These are phyloP conservation scores for Pichia cabralensis DNA, from an alignment of 805 yeast species.

Conservation along the genomic window DNA sequence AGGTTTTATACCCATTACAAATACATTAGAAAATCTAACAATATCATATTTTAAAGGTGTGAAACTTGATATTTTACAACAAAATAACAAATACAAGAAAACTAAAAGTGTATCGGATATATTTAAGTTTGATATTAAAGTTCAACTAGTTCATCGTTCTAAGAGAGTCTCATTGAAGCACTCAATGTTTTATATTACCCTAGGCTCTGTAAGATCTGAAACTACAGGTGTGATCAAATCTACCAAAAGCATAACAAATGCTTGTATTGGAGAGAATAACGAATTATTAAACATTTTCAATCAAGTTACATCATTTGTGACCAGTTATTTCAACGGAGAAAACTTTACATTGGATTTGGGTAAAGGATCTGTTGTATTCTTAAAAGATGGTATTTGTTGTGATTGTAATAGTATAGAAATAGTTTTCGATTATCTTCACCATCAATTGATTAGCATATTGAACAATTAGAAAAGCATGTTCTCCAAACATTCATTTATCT, in stretches of 20 bases:
- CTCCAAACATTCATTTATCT: too few relatives aligned
- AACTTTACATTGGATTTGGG: slow-evolving; percentile 3
- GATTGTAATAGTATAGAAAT: slow-evolving; percentile 13
- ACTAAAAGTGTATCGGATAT: slow-evolving; percentile 16
- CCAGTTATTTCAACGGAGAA: slow-evolving; percentile 15
- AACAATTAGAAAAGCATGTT: too few relatives aligned
- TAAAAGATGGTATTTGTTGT: slow-evolving; percentile 21
- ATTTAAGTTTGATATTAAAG: slow-evolving; percentile 12
- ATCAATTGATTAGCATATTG: too few relatives aligned
- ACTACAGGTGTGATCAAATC: neutral
- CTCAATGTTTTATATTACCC: slow-evolving; percentile 15
- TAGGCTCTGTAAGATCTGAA: slow-evolving; percentile 11
- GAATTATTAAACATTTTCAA: too few relatives aligned
- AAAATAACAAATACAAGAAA: slow-evolving; percentile 12
- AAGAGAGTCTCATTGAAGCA: slow-evolving; percentile 14
- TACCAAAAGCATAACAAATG: neutral
- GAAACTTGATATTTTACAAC: slow-evolving; percentile 1
- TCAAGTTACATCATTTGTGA: slow-evolving; percentile 6
- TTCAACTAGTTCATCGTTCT: slow-evolving; percentile 18
- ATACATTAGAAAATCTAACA: slow-evolving; percentile 14
- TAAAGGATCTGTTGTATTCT: slow-evolving; percentile 13
- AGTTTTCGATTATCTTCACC: too few relatives aligned
- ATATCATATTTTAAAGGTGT: slow-evolving; percentile 18
- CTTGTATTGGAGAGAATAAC: slow-evolving; percentile 4
- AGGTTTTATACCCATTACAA: slow-evolving; percentile 4